A percentile compares a stretch with the other conserved stretches of the same genome.
These are phyloP conservation scores for Hypoxylon sp. DNA, from an alignment of 2,329 filamentous ascomycete genomes.

Conservation along the genomic window DNA sequence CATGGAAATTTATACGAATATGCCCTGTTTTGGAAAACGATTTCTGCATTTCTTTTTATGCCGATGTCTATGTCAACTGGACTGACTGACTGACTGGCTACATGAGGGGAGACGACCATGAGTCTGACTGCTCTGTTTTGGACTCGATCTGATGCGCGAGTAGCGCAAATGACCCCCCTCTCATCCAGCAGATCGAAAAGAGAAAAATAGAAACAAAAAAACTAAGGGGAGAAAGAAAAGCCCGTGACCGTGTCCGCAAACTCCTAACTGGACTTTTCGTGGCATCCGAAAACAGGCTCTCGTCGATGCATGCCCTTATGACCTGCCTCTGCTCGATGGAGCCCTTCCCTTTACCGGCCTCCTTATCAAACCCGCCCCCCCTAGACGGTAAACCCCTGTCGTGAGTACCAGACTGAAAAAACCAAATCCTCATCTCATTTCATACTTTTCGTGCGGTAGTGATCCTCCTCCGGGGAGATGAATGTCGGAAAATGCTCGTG, in stretches of 20 bases:
- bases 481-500: conserved; percentile 15
- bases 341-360: conserved; percentile 10
- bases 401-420: conserved; percentile 9
- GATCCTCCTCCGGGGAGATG: conserved; percentile 7
- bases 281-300: conserved; percentile 26
- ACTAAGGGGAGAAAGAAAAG: conserved; percentile 13
- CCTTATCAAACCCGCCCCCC: neutral
- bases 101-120: conserved; percentile 7
- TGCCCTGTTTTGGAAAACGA: conserved; percentile 23
- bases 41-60: conserved; percentile 48
- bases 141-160: neutral
- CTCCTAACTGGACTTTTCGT: conserved; percentile 44
- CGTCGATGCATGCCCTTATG: conserved; percentile 16
- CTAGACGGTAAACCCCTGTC: conserved; percentile 4
- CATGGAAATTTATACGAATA: conserved; percentile 1
- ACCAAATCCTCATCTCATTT: conserved; percentile 6
- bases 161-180: neutral
- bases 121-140: neutral
- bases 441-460: conserved; percentile 18
- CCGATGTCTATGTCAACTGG: conserved; percentile 46
- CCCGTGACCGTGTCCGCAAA: conserved; percentile 37
- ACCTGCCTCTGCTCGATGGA: conserved; percentile 10
- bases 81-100: conserved; percentile 9
- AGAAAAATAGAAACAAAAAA: conserved; percentile 2
- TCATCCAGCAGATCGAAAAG: conserved; percentile 22